These are phyloP conservation scores for Bipolaris victoriae DNA, from an alignment of 2,329 filamentous ascomycete genomes.

Conservation along the genomic window DNA sequence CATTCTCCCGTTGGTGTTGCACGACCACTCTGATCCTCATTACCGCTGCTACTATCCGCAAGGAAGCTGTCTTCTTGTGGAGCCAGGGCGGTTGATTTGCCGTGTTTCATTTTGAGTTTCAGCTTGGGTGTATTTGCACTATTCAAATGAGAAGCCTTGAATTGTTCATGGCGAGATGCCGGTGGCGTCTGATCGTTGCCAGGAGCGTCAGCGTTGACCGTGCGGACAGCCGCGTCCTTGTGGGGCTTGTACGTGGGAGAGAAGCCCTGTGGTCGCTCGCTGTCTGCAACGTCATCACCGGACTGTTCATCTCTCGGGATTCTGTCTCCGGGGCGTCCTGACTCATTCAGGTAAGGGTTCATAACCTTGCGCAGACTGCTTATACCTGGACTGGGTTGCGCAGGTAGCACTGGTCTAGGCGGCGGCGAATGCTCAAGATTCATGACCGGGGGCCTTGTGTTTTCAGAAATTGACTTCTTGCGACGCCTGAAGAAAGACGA, in stretches of 20 bases:
- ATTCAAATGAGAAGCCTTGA: conserved; percentile 30
- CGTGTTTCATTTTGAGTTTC: conserved; percentile 51
- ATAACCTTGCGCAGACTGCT: conserved; percentile 86
- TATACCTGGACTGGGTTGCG: conserved; percentile 59
- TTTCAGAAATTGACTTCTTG: conserved; percentile 85
- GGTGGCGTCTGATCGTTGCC: conserved; percentile 32
- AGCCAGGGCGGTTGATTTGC: conserved; percentile 26
- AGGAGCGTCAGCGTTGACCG: conserved; percentile 60
- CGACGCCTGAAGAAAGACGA: conserved; percentile 93
- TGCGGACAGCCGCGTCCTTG: conserved; percentile 72
- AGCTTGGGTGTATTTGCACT: conserved; percentile 44
- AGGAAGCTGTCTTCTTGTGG: conserved; percentile 57
- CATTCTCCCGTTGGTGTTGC: conserved; percentile 37
- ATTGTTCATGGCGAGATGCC: conserved; percentile 35
- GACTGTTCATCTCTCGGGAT: conserved; percentile 37
- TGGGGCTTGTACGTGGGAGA: conserved; percentile 78
- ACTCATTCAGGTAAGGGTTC: conserved; percentile 73
- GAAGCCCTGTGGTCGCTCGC: conserved; percentile 64
- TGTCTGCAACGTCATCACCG: conserved; percentile 34
- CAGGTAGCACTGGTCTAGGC: conserved; percentile 34
- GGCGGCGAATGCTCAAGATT: conserved; percentile 50
- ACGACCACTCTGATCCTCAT: conserved; percentile 53
- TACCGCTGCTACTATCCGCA: conserved; percentile 60
- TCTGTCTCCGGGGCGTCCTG: conserved; percentile 29
- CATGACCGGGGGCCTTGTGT: conserved; percentile 65